Evolutionary conservation across 192 early-diverging fungal genomes (phyloP).

Genomic region (Gryganskiella cystojenkinii): DNA sequence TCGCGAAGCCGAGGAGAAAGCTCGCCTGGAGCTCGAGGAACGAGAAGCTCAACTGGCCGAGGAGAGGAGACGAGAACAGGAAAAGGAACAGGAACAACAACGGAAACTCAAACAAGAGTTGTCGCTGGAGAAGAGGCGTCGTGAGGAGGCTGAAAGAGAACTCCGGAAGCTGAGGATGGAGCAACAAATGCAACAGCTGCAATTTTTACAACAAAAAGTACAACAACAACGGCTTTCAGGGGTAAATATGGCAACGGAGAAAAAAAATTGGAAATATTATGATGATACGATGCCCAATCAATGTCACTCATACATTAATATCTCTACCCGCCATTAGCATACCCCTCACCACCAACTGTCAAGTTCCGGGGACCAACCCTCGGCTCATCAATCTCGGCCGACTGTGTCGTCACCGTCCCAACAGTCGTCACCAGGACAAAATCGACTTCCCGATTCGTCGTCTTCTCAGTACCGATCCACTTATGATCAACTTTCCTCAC

Average conservation of each 20-base stretch:
- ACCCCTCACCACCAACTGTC: too few relatives aligned
- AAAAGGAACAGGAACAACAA: constrained; percentile 10
- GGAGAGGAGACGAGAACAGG: constrained; percentile 5
- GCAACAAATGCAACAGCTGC: background rate
- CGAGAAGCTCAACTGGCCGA: background rate
- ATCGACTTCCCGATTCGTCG: background rate
- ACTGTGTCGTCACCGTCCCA: background rate
- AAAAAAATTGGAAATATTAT: too few relatives aligned
- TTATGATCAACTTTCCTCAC: background rate
- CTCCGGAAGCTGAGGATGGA: background rate
- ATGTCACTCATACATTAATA: too few relatives aligned
- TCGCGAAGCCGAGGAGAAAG: too few relatives aligned
- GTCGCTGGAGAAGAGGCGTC: constrained; percentile 13
- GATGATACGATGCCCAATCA: too few relatives aligned
- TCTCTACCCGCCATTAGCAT: too few relatives aligned
- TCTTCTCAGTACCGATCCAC: background rate
- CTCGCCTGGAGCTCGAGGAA: too few relatives aligned
- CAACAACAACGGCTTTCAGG: background rate
- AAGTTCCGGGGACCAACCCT: too few relatives aligned
- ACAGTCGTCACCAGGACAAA: background rate
- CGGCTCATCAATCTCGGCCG: too few relatives aligned
- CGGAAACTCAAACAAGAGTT: constrained; percentile 8
- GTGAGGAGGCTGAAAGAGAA: too few relatives aligned
- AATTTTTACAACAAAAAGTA: constrained; percentile 3
- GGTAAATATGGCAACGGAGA: background rate